Evolutionary conservation across 441 rosid species (phyloP).

Genomic region (Hura crepitans): DNA sequence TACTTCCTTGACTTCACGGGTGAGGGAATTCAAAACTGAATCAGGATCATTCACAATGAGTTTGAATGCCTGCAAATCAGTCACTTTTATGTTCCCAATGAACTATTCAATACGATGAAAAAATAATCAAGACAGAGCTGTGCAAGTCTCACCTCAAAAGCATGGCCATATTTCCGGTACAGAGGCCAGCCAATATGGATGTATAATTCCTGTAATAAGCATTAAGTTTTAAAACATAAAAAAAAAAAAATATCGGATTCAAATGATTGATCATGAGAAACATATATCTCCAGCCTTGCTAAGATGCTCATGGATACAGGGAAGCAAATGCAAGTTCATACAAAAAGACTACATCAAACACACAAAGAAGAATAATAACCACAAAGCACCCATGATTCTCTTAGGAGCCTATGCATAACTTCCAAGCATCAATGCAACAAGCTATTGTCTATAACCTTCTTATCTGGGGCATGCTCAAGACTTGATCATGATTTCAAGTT

Average conservation of each 20-base stretch:
- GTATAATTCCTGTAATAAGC: conserved; percentile 62
- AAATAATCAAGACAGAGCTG: conserved; percentile 13
- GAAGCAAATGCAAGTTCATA: background rate
- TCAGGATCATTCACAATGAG: conserved; percentile 86
- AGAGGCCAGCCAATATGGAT: conserved; percentile 87
- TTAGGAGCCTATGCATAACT: background rate
- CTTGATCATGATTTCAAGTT: background rate
- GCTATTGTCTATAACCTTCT: no score
- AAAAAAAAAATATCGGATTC: no score
- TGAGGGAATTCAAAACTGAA: conserved; percentile 65
- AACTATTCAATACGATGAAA: background rate
- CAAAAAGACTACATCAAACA: background rate
- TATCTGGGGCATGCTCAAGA: background rate
- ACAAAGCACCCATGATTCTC: background rate
- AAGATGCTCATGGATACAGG: background rate
- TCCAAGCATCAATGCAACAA: background rate
- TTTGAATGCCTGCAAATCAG: conserved; percentile 74
- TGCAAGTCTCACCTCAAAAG: conserved; percentile 71
- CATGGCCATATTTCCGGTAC: conserved; percentile 89
- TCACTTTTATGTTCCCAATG: background rate
- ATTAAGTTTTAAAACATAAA: conserved; percentile 15
- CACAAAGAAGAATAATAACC: background rate
- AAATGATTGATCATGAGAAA: background rate
- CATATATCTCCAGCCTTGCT: background rate
- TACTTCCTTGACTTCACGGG: conserved; percentile 74